A percentile compares a stretch with the other conserved stretches of the same genome.
Conservation (phyloP, 768 basidiomycete genomes). For the Suillus decipiens region DNA sequence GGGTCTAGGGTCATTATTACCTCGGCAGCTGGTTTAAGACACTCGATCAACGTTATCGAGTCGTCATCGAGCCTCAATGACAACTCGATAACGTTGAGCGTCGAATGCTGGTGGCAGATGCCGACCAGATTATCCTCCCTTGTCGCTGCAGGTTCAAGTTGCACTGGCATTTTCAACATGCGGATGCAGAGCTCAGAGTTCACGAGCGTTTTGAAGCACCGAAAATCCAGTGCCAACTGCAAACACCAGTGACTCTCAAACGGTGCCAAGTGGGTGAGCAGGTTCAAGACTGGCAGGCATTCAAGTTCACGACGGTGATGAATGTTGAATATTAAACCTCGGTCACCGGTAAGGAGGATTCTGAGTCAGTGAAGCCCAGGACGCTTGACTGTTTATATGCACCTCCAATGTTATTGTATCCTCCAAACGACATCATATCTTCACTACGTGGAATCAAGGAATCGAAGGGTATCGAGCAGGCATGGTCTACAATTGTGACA, state of each 20-base stretch:
- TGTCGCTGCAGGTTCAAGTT: neutral
- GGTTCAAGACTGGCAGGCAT: neutral
- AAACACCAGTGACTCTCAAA: neutral
- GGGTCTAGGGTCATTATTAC: neutral
- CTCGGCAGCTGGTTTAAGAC: neutral
- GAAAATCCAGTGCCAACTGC: neutral
- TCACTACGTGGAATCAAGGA: neutral
- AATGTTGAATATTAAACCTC: neutral
- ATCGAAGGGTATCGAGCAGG: conserved; percentile 13
- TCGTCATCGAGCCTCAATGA: no score
- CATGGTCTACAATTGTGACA: conserved; percentile 17
- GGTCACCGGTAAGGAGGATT: neutral
- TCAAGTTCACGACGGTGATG: neutral
- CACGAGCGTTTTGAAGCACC: neutral
- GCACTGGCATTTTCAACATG: neutral
- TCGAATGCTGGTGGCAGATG: neutral
- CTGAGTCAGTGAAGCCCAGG: neutral
- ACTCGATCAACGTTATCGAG: no score
- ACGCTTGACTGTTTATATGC: neutral
- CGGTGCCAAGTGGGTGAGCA: neutral
- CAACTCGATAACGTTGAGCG: neutral
- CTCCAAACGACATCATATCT: neutral
- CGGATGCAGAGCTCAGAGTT: neutral
- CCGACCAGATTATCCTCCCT: neutral
- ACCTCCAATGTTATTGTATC: neutral